Percentiles rank a stretch among this genome's conserved stretches.
phyloP scores from a whole-genome alignment of 2,329 filamentous ascomycete genomes.

The Penicillium sp. region DNA sequence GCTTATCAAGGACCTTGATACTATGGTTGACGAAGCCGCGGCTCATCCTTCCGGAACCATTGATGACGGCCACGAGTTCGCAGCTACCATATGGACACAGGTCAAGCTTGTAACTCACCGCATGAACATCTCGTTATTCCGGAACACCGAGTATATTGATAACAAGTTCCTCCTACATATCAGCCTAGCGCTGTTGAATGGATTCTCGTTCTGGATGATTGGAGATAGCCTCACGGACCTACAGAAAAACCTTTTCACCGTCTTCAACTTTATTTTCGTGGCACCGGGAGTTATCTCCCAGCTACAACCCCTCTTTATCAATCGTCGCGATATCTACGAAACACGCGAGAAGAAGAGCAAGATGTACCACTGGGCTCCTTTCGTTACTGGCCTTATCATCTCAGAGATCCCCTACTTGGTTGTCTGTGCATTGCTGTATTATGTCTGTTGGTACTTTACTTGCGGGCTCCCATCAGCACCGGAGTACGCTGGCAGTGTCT shows the following conservation, averaged over 20 bases:
- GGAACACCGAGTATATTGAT: not conserved
- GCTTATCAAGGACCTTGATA: too few relatives aligned
- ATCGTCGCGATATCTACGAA: not conserved
- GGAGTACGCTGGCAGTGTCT: not conserved
- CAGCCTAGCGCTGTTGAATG: not conserved
- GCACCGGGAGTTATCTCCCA: not conserved
- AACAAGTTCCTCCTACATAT: not conserved
- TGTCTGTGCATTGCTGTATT: not conserved
- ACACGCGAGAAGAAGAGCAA: not conserved
- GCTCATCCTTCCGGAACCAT: too few relatives aligned
- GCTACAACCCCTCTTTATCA: not conserved
- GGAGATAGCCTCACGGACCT: not conserved
- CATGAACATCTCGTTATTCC: not conserved
- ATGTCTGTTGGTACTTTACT: not conserved
- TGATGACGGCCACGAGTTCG: not conserved
- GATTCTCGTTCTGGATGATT: not conserved
- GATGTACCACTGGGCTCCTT: not conserved
- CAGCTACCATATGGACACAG: not conserved
- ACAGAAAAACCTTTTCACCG: not conserved
- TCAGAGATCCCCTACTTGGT: not conserved
- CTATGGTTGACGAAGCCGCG: too few relatives aligned
- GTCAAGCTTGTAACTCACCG: not conserved
- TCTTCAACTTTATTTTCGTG: not conserved
- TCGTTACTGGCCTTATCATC: not conserved
- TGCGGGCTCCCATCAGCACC: not conserved